Percentiles rank a stretch among this genome's conserved stretches.
These are phyloP conservation scores for Trichoderma asperelloides DNA, from an alignment of 495 filamentous ascomycete genomes.

Conservation along the genomic window DNA sequence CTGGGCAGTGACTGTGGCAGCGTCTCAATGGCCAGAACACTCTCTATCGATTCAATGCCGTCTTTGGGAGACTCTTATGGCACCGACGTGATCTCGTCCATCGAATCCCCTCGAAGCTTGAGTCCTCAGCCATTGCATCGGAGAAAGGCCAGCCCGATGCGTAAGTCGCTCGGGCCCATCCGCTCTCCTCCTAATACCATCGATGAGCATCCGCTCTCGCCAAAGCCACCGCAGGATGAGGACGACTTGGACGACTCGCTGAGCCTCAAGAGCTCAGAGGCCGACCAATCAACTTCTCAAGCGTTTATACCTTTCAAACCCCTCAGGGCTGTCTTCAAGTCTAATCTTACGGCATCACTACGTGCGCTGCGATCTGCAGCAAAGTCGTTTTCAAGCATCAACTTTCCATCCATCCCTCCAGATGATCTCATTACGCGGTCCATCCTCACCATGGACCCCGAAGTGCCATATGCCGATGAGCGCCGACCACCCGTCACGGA, in stretches of 20 bases:
- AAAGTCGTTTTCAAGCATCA: slow-evolving; percentile 70
- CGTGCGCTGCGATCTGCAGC: slow-evolving; percentile 80
- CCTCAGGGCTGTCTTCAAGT: slow-evolving; percentile 63
- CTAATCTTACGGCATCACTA: slow-evolving; percentile 88
- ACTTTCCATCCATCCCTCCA: slow-evolving; percentile 62
- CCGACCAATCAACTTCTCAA: slow-evolving; percentile 3
- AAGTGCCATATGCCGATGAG: slow-evolving; percentile 73
- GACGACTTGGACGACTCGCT: slow-evolving; percentile 38
- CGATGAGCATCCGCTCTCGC: slow-evolving; percentile 39
- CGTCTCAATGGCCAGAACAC: slow-evolving; percentile 31
- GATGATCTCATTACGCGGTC: slow-evolving; percentile 89
- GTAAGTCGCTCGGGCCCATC: slow-evolving; percentile 35
- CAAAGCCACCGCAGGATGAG: slow-evolving; percentile 15
- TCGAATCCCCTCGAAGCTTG: slow-evolving; percentile 26
- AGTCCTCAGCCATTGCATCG: not conserved
- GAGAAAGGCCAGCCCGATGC: slow-evolving; percentile 29
- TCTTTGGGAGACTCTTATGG: slow-evolving; percentile 34
- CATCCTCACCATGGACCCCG: slow-evolving; percentile 65
- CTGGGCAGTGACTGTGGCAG: slow-evolving; percentile 39
- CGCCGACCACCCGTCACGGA: slow-evolving; percentile 68
- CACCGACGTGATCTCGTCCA: slow-evolving; percentile 30
- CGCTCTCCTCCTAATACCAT: slow-evolving; percentile 30
- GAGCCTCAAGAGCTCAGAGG: not conserved
- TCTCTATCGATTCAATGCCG: slow-evolving; percentile 41
- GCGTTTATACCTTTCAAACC: slow-evolving; percentile 23